Conservation (phyloP, 176 grass and related monocot species). For the Phragmites australis region DNA sequence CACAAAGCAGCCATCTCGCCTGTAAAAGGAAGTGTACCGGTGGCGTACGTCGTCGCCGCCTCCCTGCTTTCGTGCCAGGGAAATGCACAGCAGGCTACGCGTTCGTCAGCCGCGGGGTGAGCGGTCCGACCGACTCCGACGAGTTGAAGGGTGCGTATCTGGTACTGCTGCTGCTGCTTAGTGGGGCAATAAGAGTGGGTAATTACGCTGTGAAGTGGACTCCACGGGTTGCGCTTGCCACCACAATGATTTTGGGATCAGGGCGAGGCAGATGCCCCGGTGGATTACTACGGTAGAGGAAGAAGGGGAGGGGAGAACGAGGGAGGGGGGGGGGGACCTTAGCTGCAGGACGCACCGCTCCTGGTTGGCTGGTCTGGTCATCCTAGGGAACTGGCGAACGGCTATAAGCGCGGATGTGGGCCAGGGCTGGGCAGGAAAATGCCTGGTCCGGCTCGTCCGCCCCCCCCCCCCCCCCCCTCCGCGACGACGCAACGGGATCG, state of each 20-base stretch:
- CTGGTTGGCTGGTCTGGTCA: neutral
- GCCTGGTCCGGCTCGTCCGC: too few species aligned
- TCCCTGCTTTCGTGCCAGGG: neutral
- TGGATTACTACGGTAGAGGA: neutral
- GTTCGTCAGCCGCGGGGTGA: neutral
- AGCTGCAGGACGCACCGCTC: neutral
- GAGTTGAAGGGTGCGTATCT: neutral
- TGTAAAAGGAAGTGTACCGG: neutral
- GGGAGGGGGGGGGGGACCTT: neutral
- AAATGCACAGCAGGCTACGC: too few species aligned
- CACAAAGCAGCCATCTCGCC: neutral
- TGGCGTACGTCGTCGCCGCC: neutral
- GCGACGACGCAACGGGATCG: neutral
- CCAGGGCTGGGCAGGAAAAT: neutral
- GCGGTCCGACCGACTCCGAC: neutral
- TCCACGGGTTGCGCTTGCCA: neutral
- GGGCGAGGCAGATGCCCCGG: neutral
- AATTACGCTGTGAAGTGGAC: neutral
- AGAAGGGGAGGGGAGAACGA: neutral
- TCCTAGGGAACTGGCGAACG: too few species aligned
- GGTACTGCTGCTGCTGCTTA: neutral
- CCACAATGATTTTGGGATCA: slow-evolving; percentile 15
- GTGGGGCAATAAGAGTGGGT: neutral
- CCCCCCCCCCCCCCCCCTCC: too few species aligned
- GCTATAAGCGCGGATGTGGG: neutral